A percentile compares a stretch with the other conserved stretches of the same genome.
Conservation (phyloP, 164 flowering plant species). For the Tetrastigma voinierianum region DNA sequence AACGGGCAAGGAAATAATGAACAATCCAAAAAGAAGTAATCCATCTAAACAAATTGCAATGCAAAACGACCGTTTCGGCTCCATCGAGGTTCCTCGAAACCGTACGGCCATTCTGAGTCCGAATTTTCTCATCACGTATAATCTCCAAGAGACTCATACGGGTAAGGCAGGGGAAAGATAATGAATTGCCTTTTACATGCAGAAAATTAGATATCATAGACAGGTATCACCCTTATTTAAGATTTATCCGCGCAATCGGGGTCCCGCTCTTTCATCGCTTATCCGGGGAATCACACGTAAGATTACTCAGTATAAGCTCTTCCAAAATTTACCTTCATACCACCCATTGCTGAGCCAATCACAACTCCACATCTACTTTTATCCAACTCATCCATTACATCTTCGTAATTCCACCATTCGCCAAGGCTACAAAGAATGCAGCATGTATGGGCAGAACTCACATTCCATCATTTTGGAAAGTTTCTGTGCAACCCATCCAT, state of each 20-base stretch:
- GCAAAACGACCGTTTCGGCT: no score
- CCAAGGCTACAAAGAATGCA: constrained; percentile 95
- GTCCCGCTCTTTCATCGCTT: neutral
- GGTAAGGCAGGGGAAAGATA: no score
- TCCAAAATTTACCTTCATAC: constrained; percentile 72
- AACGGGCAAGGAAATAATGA: neutral
- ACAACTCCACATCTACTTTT: constrained; percentile 83
- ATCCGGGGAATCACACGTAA: neutral
- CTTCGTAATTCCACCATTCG: constrained; percentile 86
- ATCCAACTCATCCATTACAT: constrained; percentile 62
- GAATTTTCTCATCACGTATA: no score
- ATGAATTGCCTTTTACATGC: neutral
- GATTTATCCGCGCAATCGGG: neutral
- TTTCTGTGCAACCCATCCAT: constrained; percentile 94
- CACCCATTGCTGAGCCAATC: constrained; percentile 98
- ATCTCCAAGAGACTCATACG: no score
- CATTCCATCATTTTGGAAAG: constrained; percentile 87
- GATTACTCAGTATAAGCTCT: neutral
- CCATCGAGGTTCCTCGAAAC: no score
- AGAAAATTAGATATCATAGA: neutral
- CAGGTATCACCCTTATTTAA: neutral
- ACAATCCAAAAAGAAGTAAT: no score
- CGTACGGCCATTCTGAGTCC: no score
- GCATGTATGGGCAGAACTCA: constrained; percentile 93
- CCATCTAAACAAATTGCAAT: no score